These are phyloP conservation scores for Prunella vulgaris DNA, from an alignment of 257 asterid genomes.

Conservation along the genomic window DNA sequence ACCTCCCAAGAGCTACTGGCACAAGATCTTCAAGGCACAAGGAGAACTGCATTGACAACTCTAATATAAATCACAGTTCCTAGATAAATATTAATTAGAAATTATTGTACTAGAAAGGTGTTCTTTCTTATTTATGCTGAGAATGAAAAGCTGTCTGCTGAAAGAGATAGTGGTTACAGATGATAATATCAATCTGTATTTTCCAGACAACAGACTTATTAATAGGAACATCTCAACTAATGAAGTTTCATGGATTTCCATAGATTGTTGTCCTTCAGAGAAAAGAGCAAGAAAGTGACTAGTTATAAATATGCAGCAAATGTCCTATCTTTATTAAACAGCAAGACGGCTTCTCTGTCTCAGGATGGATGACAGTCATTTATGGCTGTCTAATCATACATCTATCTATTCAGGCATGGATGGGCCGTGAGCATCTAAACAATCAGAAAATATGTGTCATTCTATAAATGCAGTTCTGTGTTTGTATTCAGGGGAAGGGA, in stretches of 20 bases:
- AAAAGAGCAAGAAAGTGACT: background rate
- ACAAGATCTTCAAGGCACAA: slow-evolving; percentile 95
- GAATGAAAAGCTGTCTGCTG: background rate
- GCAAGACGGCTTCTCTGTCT: background rate
- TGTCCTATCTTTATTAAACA: background rate
- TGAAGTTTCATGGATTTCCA: slow-evolving; percentile 4
- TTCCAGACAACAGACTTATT: slow-evolving; percentile 4
- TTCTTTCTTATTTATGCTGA: background rate
- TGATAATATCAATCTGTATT: background rate
- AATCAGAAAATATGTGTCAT: background rate
- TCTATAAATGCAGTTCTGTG: background rate
- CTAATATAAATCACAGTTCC: slow-evolving; percentile 21
- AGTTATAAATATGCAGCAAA: background rate
- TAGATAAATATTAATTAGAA: slow-evolving; percentile 10
- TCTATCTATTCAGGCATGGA: background rate
- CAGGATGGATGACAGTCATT: slow-evolving; percentile 12
- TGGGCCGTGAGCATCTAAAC: slow-evolving; percentile 1
- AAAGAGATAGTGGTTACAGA: slow-evolving; percentile 8
- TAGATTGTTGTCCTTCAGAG: background rate
- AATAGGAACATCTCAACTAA: slow-evolving; percentile 12
- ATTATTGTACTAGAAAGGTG: background rate
- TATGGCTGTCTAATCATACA: background rate
- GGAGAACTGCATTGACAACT: slow-evolving; percentile 66
- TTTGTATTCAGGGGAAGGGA: too few relatives aligned
- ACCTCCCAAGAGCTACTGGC: slow-evolving; percentile 87